Conservation (phyloP, 345 rosid species). For the Salix caprea region DNA sequence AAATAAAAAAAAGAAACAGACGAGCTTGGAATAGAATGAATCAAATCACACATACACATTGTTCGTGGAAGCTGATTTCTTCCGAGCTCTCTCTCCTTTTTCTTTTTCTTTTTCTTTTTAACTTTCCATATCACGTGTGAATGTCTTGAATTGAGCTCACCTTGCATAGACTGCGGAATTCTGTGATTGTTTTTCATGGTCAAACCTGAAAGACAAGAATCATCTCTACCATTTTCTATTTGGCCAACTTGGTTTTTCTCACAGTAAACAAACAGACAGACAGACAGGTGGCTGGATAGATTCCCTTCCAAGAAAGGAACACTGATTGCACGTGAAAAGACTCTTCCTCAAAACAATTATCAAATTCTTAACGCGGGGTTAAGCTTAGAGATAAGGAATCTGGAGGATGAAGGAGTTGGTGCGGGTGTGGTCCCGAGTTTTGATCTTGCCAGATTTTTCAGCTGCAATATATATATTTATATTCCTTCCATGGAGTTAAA, state of each 20-base stretch:
- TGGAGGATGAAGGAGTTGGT: neutral
- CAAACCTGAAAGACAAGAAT: neutral
- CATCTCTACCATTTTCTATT: too few relatives aligned
- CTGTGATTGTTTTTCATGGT: too few relatives aligned
- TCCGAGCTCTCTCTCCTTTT: too few relatives aligned
- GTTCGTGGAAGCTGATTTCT: too few relatives aligned
- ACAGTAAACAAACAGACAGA: too few relatives aligned
- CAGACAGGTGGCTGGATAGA: neutral
- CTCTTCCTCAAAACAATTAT: neutral
- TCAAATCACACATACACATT: too few relatives aligned
- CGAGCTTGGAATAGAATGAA: neutral
- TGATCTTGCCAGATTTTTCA: constrained; percentile 10
- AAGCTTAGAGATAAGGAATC: constrained; percentile 37
- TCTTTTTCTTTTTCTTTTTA: too few relatives aligned
- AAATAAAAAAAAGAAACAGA: neutral
- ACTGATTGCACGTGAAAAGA: constrained; percentile 3
- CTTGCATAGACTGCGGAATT: too few relatives aligned
- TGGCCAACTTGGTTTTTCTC: neutral
- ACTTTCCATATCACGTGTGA: too few relatives aligned
- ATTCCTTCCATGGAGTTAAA: too few relatives aligned
- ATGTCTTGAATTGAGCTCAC: too few relatives aligned
- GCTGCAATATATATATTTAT: neutral
- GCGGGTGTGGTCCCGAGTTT: constrained; percentile 18
- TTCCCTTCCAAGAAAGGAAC: constrained; percentile 14
- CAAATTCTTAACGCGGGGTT: neutral